Conservation (phyloP, 106 monocot genomes). For the Agapanthus africanus region DNA sequence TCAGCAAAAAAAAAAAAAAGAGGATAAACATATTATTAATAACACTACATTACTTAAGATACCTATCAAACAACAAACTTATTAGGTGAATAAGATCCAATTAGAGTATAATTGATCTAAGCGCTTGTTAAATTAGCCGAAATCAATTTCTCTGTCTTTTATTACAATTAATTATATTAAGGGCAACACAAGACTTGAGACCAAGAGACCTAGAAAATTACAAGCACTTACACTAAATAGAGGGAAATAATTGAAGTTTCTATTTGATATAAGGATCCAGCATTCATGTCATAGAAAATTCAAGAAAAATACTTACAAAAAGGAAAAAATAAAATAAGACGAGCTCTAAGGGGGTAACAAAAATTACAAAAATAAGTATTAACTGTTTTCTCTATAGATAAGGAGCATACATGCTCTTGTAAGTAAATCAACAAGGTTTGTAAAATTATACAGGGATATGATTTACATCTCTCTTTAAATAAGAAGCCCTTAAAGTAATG, state of each 20-base stretch:
- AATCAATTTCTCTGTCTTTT: neutral
- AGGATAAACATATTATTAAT: neutral
- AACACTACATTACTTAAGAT: too few relatives aligned
- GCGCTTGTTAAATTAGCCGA: neutral
- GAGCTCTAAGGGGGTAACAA: neutral
- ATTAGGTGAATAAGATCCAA: neutral
- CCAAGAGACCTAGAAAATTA: neutral
- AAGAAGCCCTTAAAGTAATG: neutral
- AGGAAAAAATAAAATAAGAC: neutral
- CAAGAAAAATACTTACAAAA: neutral
- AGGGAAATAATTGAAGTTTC: neutral
- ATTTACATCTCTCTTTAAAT: neutral
- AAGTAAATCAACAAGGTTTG: neutral
- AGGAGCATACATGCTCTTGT: too few relatives aligned
- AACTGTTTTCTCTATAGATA: too few relatives aligned
- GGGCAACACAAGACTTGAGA: neutral
- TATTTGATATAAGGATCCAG: neutral
- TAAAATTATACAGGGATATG: neutral
- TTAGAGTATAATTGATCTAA: neutral
- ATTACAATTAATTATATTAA: neutral
- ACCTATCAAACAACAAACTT: too few relatives aligned
- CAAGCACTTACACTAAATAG: too few relatives aligned
- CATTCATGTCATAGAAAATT: neutral
- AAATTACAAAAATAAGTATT: too few relatives aligned
- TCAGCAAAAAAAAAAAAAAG: neutral